Percentiles rank a stretch among this genome's conserved stretches.
These are phyloP conservation scores for Exophiala sideris DNA, from an alignment of 2,329 filamentous ascomycete genomes.

Conservation along the genomic window DNA sequence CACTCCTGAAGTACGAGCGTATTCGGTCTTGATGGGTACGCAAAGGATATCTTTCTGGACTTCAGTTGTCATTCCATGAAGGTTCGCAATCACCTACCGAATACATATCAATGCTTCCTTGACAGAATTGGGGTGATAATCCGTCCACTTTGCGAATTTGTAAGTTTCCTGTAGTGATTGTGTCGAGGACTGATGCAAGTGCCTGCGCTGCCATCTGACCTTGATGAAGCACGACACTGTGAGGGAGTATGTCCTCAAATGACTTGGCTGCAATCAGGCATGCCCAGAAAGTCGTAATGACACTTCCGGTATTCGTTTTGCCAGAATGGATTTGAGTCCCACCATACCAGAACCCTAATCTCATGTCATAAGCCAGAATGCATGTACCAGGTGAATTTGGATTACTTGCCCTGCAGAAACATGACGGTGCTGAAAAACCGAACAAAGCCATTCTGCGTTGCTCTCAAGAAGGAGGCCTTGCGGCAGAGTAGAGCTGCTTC, in stretches of 20 bases:
- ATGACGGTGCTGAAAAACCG: conserved; percentile 72
- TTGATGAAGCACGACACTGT: conserved; percentile 73
- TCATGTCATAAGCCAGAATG: neutral
- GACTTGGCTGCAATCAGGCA: conserved; percentile 73
- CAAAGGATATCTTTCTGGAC: conserved; percentile 65
- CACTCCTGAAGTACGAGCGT: conserved; percentile 59
- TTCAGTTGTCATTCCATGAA: conserved; percentile 10
- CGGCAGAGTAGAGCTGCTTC: conserved; percentile 62
- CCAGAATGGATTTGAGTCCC: conserved; percentile 63
- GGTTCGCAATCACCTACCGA: conserved; percentile 52
- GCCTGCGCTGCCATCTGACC: conserved; percentile 70
- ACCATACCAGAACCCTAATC: conserved; percentile 78
- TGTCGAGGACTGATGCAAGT: conserved; percentile 50
- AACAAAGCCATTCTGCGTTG: conserved; percentile 68
- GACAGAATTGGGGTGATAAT: conserved; percentile 45
- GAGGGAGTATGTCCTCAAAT: conserved; percentile 69
- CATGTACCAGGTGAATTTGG: neutral
- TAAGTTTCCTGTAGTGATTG: conserved; percentile 29
- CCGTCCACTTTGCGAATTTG: conserved; percentile 29
- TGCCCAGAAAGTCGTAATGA: conserved; percentile 83
- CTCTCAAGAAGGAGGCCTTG: conserved; percentile 65
- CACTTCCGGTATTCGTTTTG: conserved; percentile 58
- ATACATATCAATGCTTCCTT: conserved; percentile 66
- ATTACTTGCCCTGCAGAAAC: conserved; percentile 61
- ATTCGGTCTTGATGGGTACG: conserved; percentile 69